Percentiles rank a stretch among this genome's conserved stretches.
Evolutionary conservation across 495 filamentous ascomycete genomes (phyloP).

Genomic region (Xylaria nigripes): DNA sequence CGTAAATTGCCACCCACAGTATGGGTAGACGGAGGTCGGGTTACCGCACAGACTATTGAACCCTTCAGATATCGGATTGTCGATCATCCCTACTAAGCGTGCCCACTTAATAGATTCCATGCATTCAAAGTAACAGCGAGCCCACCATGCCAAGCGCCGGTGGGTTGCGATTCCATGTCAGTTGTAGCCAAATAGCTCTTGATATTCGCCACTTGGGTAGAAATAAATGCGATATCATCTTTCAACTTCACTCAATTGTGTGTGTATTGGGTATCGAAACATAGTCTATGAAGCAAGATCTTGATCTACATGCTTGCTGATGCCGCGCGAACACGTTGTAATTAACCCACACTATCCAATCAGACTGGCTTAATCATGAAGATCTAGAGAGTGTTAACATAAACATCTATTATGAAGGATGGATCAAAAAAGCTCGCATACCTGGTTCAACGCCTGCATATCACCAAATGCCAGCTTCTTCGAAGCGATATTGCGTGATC

Average conservation of each 20-base stretch:
- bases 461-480: slow-evolving; percentile 70
- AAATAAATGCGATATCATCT: not conserved
- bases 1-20: not conserved
- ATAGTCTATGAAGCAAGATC: slow-evolving; percentile 6
- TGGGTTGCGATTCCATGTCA: slow-evolving; percentile 4
- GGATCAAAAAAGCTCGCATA: slow-evolving; percentile 26
- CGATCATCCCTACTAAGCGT: slow-evolving; percentile 7
- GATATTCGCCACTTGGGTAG: slow-evolving; percentile 8
- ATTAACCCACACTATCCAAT: slow-evolving; percentile 7
- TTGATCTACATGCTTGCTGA: slow-evolving; percentile 10
- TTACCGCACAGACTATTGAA: not conserved
- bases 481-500: slow-evolving; percentile 66
- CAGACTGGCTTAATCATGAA: slow-evolving; percentile 57
- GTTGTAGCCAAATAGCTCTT: not conserved
- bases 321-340: not conserved
- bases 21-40: not conserved
- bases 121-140: not conserved
- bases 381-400: slow-evolving; percentile 48
- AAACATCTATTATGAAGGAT: not conserved
- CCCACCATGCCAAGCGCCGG: not conserved
- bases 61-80: slow-evolving; percentile 1
- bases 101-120: slow-evolving; percentile 1
- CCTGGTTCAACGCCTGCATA: slow-evolving; percentile 67
- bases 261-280: slow-evolving; percentile 14
- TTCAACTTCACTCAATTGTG: not conserved